Evolutionary conservation across 2,329 filamentous ascomycete species (phyloP).

Genomic region (Pseudogymnoascus sp.): DNA sequence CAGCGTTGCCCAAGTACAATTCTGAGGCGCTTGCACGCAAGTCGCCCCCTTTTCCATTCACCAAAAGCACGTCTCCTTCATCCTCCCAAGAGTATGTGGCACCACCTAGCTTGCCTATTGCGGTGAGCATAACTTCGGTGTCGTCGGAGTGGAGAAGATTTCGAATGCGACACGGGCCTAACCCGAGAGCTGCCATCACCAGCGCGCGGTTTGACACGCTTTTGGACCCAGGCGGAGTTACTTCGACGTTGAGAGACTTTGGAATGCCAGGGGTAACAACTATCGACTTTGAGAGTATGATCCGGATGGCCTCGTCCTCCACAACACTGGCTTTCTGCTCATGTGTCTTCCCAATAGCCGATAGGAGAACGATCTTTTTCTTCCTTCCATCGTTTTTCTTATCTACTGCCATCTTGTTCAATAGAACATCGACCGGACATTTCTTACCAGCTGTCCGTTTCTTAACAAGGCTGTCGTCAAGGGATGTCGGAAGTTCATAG

Average conservation of each 20-base stretch:
- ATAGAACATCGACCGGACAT: conserved; percentile 76
- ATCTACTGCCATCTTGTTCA: conserved; percentile 93
- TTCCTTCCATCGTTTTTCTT: conserved; percentile 96
- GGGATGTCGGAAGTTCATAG: conserved; percentile 79
- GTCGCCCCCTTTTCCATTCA: conserved; percentile 83
- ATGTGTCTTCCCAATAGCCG: conserved; percentile 78
- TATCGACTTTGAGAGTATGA: conserved; percentile 73
- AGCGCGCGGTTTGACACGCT: conserved; percentile 95
- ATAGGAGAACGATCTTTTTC: conserved; percentile 92
- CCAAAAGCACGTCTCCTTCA: conserved; percentile 80
- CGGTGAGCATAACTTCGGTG: conserved; percentile 92
- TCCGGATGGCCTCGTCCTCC: conserved; percentile 72
- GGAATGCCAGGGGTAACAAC: conserved; percentile 66
- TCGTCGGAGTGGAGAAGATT: conserved; percentile 95
- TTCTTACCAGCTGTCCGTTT: conserved; percentile 77
- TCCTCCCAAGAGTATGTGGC: conserved; percentile 92
- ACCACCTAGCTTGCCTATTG: conserved; percentile 74
- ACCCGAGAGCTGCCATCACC: conserved; percentile 83
- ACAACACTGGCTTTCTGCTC: conserved; percentile 85
- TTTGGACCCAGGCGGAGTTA: conserved; percentile 90
- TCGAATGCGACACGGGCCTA: conserved; percentile 76
- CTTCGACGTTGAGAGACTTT: conserved; percentile 55
- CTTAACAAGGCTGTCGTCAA: conserved; percentile 74
- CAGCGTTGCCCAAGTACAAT: conserved; percentile 91
- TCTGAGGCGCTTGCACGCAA: conserved; percentile 66